Base-by-base conservation (phyloP, 306 rosid species). In the Argentina anserina region DNA sequence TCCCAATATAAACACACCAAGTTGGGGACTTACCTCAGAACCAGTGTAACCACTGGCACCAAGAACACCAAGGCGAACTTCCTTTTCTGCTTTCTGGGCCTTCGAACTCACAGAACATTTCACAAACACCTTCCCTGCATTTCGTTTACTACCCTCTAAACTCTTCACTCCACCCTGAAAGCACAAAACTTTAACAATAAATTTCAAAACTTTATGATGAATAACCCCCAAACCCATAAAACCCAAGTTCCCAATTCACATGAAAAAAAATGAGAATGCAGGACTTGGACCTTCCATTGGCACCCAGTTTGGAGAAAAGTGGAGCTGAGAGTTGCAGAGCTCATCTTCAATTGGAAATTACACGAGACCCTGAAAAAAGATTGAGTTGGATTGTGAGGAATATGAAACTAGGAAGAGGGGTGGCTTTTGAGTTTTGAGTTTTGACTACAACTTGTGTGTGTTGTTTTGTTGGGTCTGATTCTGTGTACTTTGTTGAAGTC, bases 11-110 rank as follows among this genome's bases (percentile, higher is more conserved):
- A 50, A 39, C 43, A 52, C 29, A 33, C 13, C n/a, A 6, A 20
- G 8, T 33, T 33, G n/a, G 7, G 15, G 9, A 55, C 0, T 77
- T 80, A 93, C 98, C 97, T 93, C 98, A 73, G 97, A 83, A 78
- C 97, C 97, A 62, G 98, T 93, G 84, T 93, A 93, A 73, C 98
- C 98, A 89, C 98, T 91, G 41, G 98, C 98, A 76, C 98, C 97
- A 82, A 93, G 97, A 85, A 93, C 92, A 70, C 94, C 98, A 82
- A 93, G 84, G 33, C 56, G 56, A 81, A 89, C 86, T 34, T 82
- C 73, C 62, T 86, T 88, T 28, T 84, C 83, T 36, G 90, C 70
- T 50, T 84, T 74, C 42, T 78, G 74, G 12, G 56, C n/a, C n/a
- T 75, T 81, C 46, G 83, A 31, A 64, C 76, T 87, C 73, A 78